Percentiles rank a stretch among this genome's conserved stretches.
Evolutionary conservation across 2,329 filamentous ascomycete genomes (phyloP).

Genomic region (Teratosphaeria pseudoeucalypti): DNA sequence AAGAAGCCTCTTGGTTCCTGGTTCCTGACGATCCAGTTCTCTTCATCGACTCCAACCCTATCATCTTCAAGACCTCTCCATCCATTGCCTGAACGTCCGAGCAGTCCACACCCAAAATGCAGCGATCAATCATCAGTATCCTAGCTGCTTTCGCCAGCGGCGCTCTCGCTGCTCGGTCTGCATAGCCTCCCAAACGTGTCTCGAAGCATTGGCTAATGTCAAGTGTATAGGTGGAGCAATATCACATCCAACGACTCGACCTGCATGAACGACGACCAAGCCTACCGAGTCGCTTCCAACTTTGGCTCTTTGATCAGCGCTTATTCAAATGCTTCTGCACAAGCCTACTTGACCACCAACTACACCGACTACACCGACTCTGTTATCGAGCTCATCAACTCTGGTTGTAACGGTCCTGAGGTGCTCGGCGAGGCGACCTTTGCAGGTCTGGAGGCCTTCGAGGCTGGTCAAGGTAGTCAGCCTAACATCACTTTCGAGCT

Average conservation of each 20-base stretch:
- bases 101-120: neutral
- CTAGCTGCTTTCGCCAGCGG: neutral
- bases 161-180: neutral
- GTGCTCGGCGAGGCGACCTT: conserved; percentile 19
- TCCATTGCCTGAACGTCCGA: neutral
- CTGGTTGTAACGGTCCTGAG: conserved; percentile 13
- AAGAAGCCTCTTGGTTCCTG: neutral
- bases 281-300: conserved; percentile 3
- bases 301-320: conserved; percentile 8
- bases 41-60: neutral
- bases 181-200: neutral
- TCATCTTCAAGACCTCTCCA: neutral
- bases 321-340: conserved; percentile 11
- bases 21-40: neutral
- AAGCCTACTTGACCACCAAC: conserved; percentile 12
- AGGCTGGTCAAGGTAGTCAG: conserved; percentile 14
- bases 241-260: conserved; percentile 6
- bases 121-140: neutral
- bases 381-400: conserved; percentile 23
- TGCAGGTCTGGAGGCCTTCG: conserved; percentile 12
- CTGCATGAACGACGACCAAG: conserved; percentile 18
- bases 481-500: conserved; percentile 15
- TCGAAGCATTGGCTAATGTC: neutral
- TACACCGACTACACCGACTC: conserved; percentile 23
- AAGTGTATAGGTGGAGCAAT: neutral